A percentile compares a stretch with the other conserved stretches of the same genome.
Conservation (phyloP, 2,329 filamentous ascomycete species). For the Exophiala viscosa region DNA sequence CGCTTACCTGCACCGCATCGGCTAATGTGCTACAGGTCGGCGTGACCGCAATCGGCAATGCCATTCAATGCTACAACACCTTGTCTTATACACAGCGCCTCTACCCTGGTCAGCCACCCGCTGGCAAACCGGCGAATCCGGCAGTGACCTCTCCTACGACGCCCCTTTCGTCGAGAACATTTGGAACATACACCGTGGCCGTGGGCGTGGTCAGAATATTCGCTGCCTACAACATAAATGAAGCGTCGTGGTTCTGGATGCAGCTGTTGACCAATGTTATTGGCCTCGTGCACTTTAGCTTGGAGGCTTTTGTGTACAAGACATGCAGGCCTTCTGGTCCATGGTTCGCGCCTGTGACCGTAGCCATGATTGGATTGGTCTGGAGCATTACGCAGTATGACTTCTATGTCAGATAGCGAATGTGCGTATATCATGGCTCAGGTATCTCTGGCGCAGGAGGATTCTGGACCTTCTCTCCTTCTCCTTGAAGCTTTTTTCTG, state of each 20-base stretch:
- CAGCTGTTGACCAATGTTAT: constrained; percentile 77
- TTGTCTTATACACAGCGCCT: constrained; percentile 79
- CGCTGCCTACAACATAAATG: constrained; percentile 74
- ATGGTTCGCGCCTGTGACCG: constrained; percentile 56
- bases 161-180: constrained; percentile 71
- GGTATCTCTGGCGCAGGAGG: constrained; percentile 18
- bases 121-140: constrained; percentile 6
- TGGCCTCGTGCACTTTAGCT: constrained; percentile 72
- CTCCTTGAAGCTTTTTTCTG: constrained; percentile 55
- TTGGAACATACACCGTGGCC: constrained; percentile 84
- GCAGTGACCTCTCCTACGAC: constrained; percentile 54
- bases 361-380: constrained; percentile 52
- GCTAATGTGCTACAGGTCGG: constrained; percentile 63
- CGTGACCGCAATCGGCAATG: constrained; percentile 77
- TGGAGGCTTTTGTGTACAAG: constrained; percentile 76
- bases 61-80: constrained; percentile 75
- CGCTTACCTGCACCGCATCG: constrained; percentile 43
- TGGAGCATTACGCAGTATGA: constrained; percentile 68
- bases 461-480: constrained; percentile 14
- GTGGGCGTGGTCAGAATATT: constrained; percentile 74
- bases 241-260: constrained; percentile 71
- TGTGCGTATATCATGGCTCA: neutral
- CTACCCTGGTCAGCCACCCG: constrained; percentile 50
- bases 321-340: constrained; percentile 64
- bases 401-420: constrained; percentile 55